Conservation (phyloP, 2,329 filamentous ascomycete species). For the Trichophyton equinum region DNA sequence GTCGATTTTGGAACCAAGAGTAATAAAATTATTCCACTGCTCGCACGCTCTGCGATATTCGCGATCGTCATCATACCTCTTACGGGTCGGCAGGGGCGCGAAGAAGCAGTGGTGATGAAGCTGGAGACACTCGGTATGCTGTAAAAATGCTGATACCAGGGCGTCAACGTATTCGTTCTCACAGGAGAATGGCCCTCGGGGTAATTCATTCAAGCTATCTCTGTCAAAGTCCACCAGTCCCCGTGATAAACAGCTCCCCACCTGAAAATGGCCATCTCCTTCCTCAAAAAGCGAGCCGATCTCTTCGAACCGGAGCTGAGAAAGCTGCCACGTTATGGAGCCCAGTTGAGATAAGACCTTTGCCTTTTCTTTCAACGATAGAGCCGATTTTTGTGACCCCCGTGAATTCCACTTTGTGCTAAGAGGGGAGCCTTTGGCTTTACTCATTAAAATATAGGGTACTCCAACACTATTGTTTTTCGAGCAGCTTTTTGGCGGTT, state of each 20-base stretch:
- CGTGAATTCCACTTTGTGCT: slow-evolving; percentile 15
- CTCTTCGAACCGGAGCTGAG: slow-evolving; percentile 17
- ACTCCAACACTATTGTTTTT: slow-evolving; percentile 20
- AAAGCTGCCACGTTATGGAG: slow-evolving; percentile 18
- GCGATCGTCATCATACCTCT: slow-evolving; percentile 5
- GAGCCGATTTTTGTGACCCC: slow-evolving; percentile 6
- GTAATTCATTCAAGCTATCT: slow-evolving; percentile 12
- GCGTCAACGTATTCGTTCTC: slow-evolving; percentile 15
- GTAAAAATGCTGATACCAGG: slow-evolving; percentile 13
- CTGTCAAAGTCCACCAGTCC: slow-evolving; percentile 15
- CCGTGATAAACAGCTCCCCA: slow-evolving; percentile 16
- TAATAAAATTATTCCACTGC: slow-evolving; percentile 19
- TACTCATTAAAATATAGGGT: slow-evolving; percentile 25
- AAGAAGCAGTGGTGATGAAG: slow-evolving; percentile 14
- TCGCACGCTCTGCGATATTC: slow-evolving; percentile 14
- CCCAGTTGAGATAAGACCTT: slow-evolving; percentile 21
- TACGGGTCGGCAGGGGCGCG: slow-evolving; percentile 6
- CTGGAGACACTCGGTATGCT: slow-evolving; percentile 2
- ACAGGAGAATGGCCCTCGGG: slow-evolving; percentile 16
- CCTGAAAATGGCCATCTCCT: slow-evolving; percentile 10
- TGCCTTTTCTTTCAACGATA: slow-evolving; percentile 14
- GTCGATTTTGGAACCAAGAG: slow-evolving; percentile 17
- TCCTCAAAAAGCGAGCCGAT: slow-evolving; percentile 22
- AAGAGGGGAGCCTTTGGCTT: slow-evolving; percentile 21
- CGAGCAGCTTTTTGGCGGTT: slow-evolving; percentile 8